Evolutionary conservation across 2,329 filamentous ascomycete species (phyloP), one percentile per base, ranked within the genome.

Genomic region (Xylariales sp.): DNA sequence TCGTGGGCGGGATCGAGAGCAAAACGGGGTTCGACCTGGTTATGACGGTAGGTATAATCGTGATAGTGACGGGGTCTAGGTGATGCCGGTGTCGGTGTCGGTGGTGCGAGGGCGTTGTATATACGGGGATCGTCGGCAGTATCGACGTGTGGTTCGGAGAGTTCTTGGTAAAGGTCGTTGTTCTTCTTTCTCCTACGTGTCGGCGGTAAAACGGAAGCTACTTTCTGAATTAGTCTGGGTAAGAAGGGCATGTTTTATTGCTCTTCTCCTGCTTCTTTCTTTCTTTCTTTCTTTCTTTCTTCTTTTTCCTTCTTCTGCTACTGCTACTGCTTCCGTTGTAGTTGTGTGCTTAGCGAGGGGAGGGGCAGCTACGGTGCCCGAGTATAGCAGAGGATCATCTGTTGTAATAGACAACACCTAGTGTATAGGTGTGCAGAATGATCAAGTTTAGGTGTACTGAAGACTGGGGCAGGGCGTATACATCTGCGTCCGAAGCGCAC

Each of bases 141-240:
- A 9, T 23, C 32, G n/a, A 12, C 50, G 32, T 39, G 36, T 50
- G 48, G 28, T 28, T 14, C 12, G 12, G 39, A 41, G 9, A 12
- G 58, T 18, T 59, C 14, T 16, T 32, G 1, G 30, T 58, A 14
- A 46, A 18, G 18, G 34, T 43, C 45, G 23, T 30, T 5, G 32
- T 63, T n/a, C 52, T 69, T 69, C 45, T 69, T 71, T 49, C 30
- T 69, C 32, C 64, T 43, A 39, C 59, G 70, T 41, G 56, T 72
- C 58, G 63, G 55, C 45, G 71, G 69, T 68, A 75, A 61, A 48
- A 46, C 46, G 58, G 69, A 70, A 53, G 66, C 73, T 75, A 73
- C 62, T 70, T 68, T 73, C 55, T 58, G 71, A 36, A 73, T 76
- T 68, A 76, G 75, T 60, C 68, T 76, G 48, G 69, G 69, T 28